Base-by-base conservation (phyloP, 2,329 filamentous ascomycete genomes). In the Aspergillus brunneoviolaceus region DNA sequence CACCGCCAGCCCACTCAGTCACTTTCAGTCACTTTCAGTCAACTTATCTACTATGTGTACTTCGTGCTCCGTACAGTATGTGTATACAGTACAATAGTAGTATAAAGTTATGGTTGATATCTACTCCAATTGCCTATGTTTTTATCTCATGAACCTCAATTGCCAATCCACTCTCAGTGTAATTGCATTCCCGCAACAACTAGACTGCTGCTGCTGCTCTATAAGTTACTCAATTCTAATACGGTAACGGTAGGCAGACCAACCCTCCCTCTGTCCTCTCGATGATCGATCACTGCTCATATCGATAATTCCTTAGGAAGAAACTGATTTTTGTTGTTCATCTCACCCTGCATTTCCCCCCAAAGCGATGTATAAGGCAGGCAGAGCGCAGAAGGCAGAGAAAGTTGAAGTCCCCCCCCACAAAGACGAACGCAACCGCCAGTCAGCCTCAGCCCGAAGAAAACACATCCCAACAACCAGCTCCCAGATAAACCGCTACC, bases 401-500 rank as follows among this genome's bases (percentile, higher is more conserved):
- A 50, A 19, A 27, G 48, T 25, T 14, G 27, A 29, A 50, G 48
- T 2, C 25, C 27, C 33, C 33, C 27, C 27, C 27, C 9, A 7
- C 7, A 27, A 27, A 50, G 42, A 54, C 50, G 54, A 57, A 45
- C 50, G 33, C 54, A 57, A 59, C 25, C 49, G 42, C 39, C 58
- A 60, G 42, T 33, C 58, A 60, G 53, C 49, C 51, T 57, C 49
- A 35, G 19, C 39, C 49, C 39, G 51, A 47, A 42, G 42, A 47
- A 49, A 51, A 51, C 55, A 49, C 27, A 27, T 9, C 45, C 48
- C 52, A 27, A 35, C 33, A 35, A 35, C 57, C 16, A 51, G 29
- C 51, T 63, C 51, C 51, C 55, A 42, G 56, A 51, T 58, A 59
- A 61, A 61, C 58, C 68, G 68, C 68, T 71, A 66, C 61, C 39